Percentiles rank a stretch among this genome's conserved stretches.
These are phyloP conservation scores for Colletotrichum sidae DNA, from an alignment of 2,329 filamentous ascomycete genomes.

Conservation along the genomic window DNA sequence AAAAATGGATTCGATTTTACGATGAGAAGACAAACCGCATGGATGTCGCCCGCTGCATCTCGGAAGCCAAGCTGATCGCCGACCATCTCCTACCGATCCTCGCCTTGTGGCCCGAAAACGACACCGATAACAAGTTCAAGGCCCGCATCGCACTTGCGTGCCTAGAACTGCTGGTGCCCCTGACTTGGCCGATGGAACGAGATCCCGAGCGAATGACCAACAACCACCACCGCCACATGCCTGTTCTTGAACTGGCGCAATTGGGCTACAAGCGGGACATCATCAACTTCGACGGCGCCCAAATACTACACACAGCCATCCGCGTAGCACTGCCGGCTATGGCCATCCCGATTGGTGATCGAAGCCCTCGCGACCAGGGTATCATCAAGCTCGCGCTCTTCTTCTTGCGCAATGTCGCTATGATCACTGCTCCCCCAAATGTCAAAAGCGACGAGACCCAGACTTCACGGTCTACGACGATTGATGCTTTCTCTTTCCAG, in stretches of 20 bases:
- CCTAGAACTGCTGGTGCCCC: constrained; percentile 88
- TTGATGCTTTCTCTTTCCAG: constrained; percentile 90
- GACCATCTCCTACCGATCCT: constrained; percentile 93
- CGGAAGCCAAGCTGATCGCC: constrained; percentile 91
- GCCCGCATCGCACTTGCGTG: constrained; percentile 85
- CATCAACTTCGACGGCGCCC: constrained; percentile 82
- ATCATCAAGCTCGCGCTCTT: constrained; percentile 93
- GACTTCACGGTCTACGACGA: constrained; percentile 86
- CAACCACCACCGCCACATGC: constrained; percentile 92
- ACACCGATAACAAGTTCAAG: constrained; percentile 78
- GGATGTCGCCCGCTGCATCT: constrained; percentile 92
- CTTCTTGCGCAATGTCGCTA: constrained; percentile 87
- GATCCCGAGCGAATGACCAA: constrained; percentile 85
- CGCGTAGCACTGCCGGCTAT: constrained; percentile 87
- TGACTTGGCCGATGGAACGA: constrained; percentile 93
- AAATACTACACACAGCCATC: constrained; percentile 84
- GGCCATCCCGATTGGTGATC: constrained; percentile 80
- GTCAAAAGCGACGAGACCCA: constrained; percentile 88
- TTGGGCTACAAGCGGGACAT: constrained; percentile 90
- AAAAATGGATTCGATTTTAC: constrained; percentile 94
- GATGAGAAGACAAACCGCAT: constrained; percentile 93
- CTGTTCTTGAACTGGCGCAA: constrained; percentile 89
- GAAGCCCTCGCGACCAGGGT: constrained; percentile 84
- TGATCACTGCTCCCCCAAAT: constrained; percentile 81
- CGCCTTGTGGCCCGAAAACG: constrained; percentile 80